Evolutionary conservation across 768 basidiomycete species (phyloP), one percentile per base, ranked within the genome.

Genomic region (Zangia roseola): DNA sequence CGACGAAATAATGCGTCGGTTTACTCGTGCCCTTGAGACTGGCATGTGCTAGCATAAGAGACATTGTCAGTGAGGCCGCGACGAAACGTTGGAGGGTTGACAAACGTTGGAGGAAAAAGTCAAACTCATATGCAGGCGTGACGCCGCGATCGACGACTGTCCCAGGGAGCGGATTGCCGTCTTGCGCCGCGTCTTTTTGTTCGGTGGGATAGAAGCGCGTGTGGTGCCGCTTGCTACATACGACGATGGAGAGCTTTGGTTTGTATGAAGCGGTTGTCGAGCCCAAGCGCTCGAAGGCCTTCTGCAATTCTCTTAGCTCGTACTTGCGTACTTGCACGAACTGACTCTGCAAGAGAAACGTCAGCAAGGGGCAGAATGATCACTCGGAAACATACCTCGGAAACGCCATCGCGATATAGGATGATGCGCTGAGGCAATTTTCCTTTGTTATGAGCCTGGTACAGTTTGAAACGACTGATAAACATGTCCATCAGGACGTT

Each of bases 381-480:
- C 1, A 31, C 14, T 16, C 2, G 36, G 13, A 39, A 16, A 48
- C 70, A 20, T 37, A 86, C 88, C 70, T 91, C 88, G 1, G 88
- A 89, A 13, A 91, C 88, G 33, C 90, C 90, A 60, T 91, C 91
- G 2, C 79, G 72, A 54, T 75, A 81, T 5, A 81, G 67, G 23
- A 81, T 54, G 9, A 81, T 65, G 2, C 78, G 73, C 14, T 64
- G 31, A 2, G 79, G 79, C 4, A 81, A 59, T 19, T 37, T 31
- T 4, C 66, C 67, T 1, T 56, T 59, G 53, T 70, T 75, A 42
- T 46, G 67, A 6, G 41, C 45, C 40, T 58, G 55, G 68, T 69
- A 82, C 2, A 69, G 54, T 24, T 67, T 45, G 21, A 81, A 62
- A 14, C 79, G 69, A 46, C 74, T 76, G 3, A 70, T 59, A 63